Percentiles rank a stretch among this genome's conserved stretches.
Conservation (phyloP, 2,329 filamentous ascomycete genomes). For the Fusarium sp. region DNA sequence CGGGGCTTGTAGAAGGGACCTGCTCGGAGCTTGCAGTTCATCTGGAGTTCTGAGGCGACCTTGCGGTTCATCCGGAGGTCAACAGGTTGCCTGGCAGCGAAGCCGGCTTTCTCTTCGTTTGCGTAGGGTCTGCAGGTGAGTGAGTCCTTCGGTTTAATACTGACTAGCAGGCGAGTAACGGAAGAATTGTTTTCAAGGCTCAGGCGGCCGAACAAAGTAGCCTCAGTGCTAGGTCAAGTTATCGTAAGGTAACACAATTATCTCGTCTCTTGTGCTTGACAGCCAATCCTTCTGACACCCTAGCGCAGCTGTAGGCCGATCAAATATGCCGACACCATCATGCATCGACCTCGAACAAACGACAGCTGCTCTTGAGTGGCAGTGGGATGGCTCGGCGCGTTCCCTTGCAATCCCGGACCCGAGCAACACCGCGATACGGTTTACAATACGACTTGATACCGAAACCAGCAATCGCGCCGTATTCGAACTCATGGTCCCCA, state of each 20-base stretch:
- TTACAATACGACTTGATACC: constrained; percentile 1
- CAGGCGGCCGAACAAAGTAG: neutral
- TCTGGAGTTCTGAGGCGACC: constrained; percentile 10
- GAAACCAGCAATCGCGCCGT: neutral
- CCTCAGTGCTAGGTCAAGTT: neutral
- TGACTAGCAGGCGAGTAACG: neutral
- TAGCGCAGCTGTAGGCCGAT: neutral
- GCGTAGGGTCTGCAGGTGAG: neutral
- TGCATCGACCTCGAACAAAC: constrained; percentile 1
- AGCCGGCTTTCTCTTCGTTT: neutral
- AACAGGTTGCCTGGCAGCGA: constrained; percentile 5
- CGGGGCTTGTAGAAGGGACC: constrained; percentile 15
- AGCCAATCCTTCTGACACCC: neutral
- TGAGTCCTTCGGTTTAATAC: neutral
- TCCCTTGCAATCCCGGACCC: constrained; percentile 7
- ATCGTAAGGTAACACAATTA: neutral
- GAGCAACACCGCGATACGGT: neutral
- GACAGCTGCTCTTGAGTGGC: constrained; percentile 12
- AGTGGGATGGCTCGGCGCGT: neutral
- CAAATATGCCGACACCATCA: neutral
- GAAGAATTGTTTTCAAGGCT: neutral
- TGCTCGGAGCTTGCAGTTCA: constrained; percentile 13
- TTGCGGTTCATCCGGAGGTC: constrained; percentile 14
- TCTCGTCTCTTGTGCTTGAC: neutral
- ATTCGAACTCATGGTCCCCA: constrained; percentile 17